Base-by-base conservation (phyloP, 331 rosid species). In the Quercus lobata region DNA sequence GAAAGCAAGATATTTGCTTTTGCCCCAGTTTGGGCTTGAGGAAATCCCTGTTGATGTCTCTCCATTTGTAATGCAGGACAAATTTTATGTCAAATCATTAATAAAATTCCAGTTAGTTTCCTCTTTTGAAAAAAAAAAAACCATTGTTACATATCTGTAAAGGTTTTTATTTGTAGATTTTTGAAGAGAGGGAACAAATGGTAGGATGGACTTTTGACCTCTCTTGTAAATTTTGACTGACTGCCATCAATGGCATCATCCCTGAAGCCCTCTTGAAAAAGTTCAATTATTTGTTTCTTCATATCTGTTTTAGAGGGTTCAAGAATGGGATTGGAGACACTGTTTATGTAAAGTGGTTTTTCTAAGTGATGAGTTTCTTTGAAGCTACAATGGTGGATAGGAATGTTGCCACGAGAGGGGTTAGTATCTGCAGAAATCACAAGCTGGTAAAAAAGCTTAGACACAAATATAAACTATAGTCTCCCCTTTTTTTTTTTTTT, bases 211-310 rank as follows among this genome's bases (percentile, higher is more conserved):
- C 82, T 73, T 79, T 81, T 6, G 77, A 17, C 12, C 32, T 32
- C 17, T 29, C 41, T 49, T 56, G 17, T 22, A 75, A 15, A 44
- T 21, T 34, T 74, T 37, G 65, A 41, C 24, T 53, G 5, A 2
- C n/a, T n/a, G n/a, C n/a, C 74, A 65, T 53, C 68, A 12, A 53
- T 75, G 12, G 61, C 44, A 2, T 85, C 86, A 11, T 75, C 77
- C 19, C 61, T 11, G 22, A 54, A 81, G 46, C 89, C 85, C 41
- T 88, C 91, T 3, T 56, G 80, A 75, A 86, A 86, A 74, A 88
- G 78, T 12, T 88, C 90, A 58, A 84, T 66, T 11, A 86, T 81
- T 21, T 74, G 88, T 72, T 84, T 86, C 70, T 85, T 87, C 58
- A 17, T 75, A 8, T 75, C 69, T 55, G 65, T 27, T 1, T 66